Evolutionary conservation across 2,329 filamentous ascomycete species (phyloP).

Genomic region (Botryotinia narcissicola): DNA sequence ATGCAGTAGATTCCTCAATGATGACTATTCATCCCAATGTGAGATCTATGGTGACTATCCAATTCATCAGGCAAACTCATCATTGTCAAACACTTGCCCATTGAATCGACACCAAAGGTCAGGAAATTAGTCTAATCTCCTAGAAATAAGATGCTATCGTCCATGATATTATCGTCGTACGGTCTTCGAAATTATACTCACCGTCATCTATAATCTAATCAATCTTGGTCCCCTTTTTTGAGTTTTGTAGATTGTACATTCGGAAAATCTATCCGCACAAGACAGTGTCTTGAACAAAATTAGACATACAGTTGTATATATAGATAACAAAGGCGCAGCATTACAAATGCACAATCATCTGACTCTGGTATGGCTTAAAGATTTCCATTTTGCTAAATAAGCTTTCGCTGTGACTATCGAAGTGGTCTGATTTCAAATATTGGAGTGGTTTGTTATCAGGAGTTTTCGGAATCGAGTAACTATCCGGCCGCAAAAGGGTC

Average conservation of each 20-base stretch:
- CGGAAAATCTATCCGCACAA: background rate
- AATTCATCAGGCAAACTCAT: background rate
- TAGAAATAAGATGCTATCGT: background rate
- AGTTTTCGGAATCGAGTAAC: background rate
- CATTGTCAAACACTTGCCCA: background rate
- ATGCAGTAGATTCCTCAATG: background rate
- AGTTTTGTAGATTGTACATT: background rate
- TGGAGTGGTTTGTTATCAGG: background rate
- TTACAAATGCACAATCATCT: background rate
- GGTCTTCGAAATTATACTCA: background rate
- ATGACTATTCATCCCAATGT: too few relatives aligned
- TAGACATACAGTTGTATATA: background rate
- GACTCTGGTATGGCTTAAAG: background rate
- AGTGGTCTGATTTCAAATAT: background rate
- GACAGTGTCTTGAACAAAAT: slow-evolving; percentile 2
- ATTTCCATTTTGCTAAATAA: background rate
- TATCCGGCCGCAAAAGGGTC: background rate
- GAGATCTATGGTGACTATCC: background rate
- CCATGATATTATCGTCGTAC: background rate
- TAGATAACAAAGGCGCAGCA: background rate
- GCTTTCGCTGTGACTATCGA: background rate
- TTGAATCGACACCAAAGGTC: too few relatives aligned
- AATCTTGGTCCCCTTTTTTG: background rate
- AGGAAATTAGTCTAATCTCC: background rate
- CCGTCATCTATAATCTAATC: background rate